phyloP scores from a whole-genome alignment of 1,139 yeast species.

The Yamadazyma atmosphaerica region DNA sequence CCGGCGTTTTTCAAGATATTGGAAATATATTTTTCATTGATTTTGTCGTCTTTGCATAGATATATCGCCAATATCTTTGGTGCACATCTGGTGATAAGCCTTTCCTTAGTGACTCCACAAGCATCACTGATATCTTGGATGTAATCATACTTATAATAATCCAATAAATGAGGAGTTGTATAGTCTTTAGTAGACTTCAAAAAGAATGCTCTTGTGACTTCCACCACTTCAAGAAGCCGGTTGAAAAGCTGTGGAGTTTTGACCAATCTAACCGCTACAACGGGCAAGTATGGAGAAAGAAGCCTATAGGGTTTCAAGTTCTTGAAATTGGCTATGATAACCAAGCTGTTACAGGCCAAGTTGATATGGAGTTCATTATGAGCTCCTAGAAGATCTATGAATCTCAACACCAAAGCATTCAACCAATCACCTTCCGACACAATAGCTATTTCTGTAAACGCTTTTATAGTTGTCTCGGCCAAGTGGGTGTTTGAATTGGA shows the following conservation, averaged over 20 bases:
- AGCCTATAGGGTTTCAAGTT: slow-evolving; percentile 65
- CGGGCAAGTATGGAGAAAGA: slow-evolving; percentile 75
- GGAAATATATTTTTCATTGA: slow-evolving; percentile 52
- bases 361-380: slow-evolving; percentile 61
- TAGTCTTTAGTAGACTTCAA: slow-evolving; percentile 68
- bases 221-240: slow-evolving; percentile 63
- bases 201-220: slow-evolving; percentile 60
- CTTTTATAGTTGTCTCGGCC: slow-evolving; percentile 62
- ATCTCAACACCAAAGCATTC: slow-evolving; percentile 56
- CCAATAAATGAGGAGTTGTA: slow-evolving; percentile 75
- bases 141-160: slow-evolving; percentile 61
- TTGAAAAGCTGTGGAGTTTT: slow-evolving; percentile 59
- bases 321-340: slow-evolving; percentile 46
- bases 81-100: slow-evolving; percentile 34
- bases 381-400: slow-evolving; percentile 62
- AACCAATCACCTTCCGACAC: slow-evolving; percentile 62
- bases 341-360: slow-evolving; percentile 59
- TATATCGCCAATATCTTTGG: slow-evolving; percentile 44
- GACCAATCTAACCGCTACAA: slow-evolving; percentile 67
- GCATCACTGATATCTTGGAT: slow-evolving; percentile 55
- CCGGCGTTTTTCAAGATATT: slow-evolving; percentile 56
- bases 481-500: slow-evolving; percentile 32
- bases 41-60: slow-evolving; percentile 36
- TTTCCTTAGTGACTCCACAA: slow-evolving; percentile 30
- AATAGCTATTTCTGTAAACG: slow-evolving; percentile 62